Evolutionary conservation across 2,329 filamentous ascomycete species (phyloP), one percentile per base, ranked within the genome.

Genomic region (Trichocomaceae sp.): DNA sequence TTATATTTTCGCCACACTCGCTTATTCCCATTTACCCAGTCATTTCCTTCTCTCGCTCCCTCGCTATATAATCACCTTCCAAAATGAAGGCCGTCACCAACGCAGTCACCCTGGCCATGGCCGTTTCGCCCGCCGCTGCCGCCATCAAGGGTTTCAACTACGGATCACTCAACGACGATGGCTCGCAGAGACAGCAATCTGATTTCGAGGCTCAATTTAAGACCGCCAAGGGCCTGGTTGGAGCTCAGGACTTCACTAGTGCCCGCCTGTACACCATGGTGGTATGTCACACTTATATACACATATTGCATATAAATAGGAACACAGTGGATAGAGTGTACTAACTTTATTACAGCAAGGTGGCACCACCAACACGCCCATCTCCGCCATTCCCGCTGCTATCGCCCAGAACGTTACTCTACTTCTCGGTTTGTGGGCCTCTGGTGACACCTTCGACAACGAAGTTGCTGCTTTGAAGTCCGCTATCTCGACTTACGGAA

Each of bases 371-470:
- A 84, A 79, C 72, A 78, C 78, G 29, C 79, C 83, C 63, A 90
- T 87, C 65, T 76, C 80, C 41, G 88, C 86, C 60, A 89, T 96
- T 59, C 86, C 86, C 42, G 90, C 90, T 44, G 90, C 90, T 64
- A 90, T 95, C 71, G 81, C 79, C 62, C 88, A 88, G 64, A 81
- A 89, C 63, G 95, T 88, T 2, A 79, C 80, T 44, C 80, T 96
- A 23, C 80, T 96, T 10, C 82, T 96, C 12, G 90, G 90, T 61
- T 76, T 96, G 50, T 96, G 90, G 90, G 83, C 83, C 9, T 92
- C 88, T 0, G 86, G 78, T 41, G 56, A 58, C 19, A 51, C 47
- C 26, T 84, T 95, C 69, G 73, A 79, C 68, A 87, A 89, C 67
- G 90, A 96, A 74, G 74, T 95, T 47, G 68, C 77, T 2, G 89